These are phyloP conservation scores for Cokeromyces recurvatus DNA, from an alignment of 371 early-diverging fungal species.

Conservation along the genomic window DNA sequence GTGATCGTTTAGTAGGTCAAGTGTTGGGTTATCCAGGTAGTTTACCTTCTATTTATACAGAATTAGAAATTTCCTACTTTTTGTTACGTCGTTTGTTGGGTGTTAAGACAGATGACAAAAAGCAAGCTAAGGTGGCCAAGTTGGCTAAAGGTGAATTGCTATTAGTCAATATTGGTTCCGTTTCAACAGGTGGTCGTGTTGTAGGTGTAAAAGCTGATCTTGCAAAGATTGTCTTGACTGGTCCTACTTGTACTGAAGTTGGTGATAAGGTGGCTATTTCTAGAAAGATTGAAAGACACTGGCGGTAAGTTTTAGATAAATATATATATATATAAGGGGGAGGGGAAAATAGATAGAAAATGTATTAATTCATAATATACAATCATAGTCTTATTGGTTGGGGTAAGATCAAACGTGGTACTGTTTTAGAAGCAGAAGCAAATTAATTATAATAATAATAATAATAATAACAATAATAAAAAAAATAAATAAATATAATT, in stretches of 20 bases:
- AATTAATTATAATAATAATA: conserved; percentile 26
- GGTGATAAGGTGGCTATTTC: conserved; percentile 98
- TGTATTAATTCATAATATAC: no score
- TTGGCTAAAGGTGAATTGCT: conserved; percentile 94
- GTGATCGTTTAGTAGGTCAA: conserved; percentile 99
- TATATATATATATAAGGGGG: no score
- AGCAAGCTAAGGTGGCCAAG: conserved; percentile 93
- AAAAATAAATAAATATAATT: no score
- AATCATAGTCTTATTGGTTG: conserved; percentile 88
- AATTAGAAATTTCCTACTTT: conserved; percentile 96
- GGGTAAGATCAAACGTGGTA: conserved; percentile 93
- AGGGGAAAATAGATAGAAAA: no score
- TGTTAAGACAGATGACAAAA: conserved; percentile 95
- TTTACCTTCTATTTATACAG: conserved; percentile 95
- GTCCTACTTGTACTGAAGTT: conserved; percentile 97
- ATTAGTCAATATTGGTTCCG: conserved; percentile 98
- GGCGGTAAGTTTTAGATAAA: conserved; percentile 74
- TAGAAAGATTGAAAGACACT: conserved; percentile 98
- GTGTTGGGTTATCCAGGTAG: conserved; percentile 96
- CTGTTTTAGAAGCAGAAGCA: conserved; percentile 68
- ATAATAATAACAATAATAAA: background rate
- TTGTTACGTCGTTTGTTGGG: conserved; percentile 96
- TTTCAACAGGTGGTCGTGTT: conserved; percentile 97
- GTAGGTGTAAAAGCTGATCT: conserved; percentile 89
- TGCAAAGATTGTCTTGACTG: conserved; percentile 92